phyloP scores from a whole-genome alignment of 345 rosid species.

The Eutrema heterophyllum region DNA sequence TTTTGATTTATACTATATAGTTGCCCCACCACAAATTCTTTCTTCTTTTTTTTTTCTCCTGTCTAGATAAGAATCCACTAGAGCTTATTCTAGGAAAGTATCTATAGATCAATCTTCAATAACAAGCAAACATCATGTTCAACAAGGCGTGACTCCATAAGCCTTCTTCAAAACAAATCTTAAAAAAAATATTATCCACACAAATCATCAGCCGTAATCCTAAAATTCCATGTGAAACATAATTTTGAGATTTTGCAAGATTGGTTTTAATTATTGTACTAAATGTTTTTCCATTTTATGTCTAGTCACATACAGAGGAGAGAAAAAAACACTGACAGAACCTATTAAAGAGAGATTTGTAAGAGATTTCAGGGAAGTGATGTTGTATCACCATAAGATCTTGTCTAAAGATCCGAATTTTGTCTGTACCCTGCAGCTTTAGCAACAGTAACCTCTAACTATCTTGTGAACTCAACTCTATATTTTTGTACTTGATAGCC shows the following conservation, averaged over 20 bases:
- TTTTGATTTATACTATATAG: slow-evolving; percentile 22
- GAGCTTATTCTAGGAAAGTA: slow-evolving; percentile 16
- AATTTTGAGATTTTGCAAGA: background rate
- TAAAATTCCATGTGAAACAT: background rate
- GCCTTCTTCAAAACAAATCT: slow-evolving; percentile 12
- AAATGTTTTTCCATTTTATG: background rate
- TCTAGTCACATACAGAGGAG: slow-evolving; percentile 10
- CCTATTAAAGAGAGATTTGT: slow-evolving; percentile 24
- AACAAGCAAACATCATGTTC: slow-evolving; percentile 32
- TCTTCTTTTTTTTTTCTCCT: background rate
- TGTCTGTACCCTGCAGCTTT: slow-evolving; percentile 25
- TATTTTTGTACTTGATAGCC: slow-evolving; percentile 16
- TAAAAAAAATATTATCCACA: background rate
- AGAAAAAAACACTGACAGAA: slow-evolving; percentile 21
- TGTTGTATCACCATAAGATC: slow-evolving; percentile 25
- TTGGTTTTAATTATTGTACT: slow-evolving; percentile 1
- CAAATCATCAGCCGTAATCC: slow-evolving; percentile 16
- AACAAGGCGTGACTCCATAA: slow-evolving; percentile 28
- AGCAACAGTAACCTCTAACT: slow-evolving; percentile 19
- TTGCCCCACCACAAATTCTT: slow-evolving; percentile 20
- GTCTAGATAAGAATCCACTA: slow-evolving; percentile 24
- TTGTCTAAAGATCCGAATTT: slow-evolving; percentile 20
- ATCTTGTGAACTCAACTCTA: slow-evolving; percentile 1
- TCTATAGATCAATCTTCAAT: slow-evolving; percentile 28
- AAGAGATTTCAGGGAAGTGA: slow-evolving; percentile 29